A percentile compares a stretch with the other conserved stretches of the same genome.
Conservation (phyloP, 208 protist species). For the Trypanosoma melophagium region DNA sequence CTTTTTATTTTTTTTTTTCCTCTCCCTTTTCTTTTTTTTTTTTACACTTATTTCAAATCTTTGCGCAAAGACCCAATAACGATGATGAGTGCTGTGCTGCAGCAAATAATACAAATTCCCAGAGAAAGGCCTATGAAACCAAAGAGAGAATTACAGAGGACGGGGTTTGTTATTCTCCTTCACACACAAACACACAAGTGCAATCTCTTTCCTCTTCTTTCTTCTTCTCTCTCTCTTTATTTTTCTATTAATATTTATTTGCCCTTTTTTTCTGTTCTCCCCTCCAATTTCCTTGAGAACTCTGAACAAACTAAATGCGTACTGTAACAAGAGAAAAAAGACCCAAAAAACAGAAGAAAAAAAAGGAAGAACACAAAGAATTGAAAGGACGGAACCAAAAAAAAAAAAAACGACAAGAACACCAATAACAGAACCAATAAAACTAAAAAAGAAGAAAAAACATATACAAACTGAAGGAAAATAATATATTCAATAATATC, state of each 20-base stretch:
- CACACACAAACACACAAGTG: no score
- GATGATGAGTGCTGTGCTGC: not conserved
- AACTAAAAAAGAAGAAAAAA: not conserved
- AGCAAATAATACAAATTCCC: no score
- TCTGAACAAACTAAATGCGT: not conserved
- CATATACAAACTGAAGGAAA: not conserved
- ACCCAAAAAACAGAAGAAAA: not conserved
- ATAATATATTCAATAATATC: no score
- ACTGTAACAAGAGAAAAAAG: conserved; percentile 2
- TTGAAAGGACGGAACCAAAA: not conserved
- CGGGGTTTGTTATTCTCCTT: no score
- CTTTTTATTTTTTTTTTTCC: no score
- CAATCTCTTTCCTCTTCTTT: not conserved
- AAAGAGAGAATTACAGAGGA: no score
- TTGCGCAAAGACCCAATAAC: no score
- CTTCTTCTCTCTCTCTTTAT: not conserved
- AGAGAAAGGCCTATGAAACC: no score
- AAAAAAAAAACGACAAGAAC: conserved; percentile 6
- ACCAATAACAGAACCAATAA: conserved; percentile 12
- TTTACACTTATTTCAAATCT: no score
- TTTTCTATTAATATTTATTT: not conserved
- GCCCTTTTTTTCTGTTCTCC: not conserved
- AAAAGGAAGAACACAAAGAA: conserved; percentile 17
- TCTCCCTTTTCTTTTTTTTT: no score
- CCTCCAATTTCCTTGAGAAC: not conserved